Percentiles rank a stretch among this genome's conserved stretches.
phyloP scores from a whole-genome alignment of 352 stramenopile genomes.

The Thalassiosira ordinaria region DNA sequence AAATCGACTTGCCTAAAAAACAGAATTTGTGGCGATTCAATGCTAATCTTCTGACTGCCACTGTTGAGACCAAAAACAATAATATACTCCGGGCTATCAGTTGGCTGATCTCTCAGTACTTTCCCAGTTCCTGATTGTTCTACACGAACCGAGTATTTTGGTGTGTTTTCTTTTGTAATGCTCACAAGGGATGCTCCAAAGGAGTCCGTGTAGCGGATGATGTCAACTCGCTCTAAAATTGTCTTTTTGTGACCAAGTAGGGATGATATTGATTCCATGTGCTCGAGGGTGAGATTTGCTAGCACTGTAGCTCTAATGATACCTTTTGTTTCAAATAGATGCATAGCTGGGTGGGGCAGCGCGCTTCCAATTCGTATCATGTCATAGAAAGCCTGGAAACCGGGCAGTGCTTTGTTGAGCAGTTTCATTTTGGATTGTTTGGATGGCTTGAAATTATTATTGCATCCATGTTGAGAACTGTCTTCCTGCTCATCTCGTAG shows the following conservation, averaged over 20 bases:
- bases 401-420: slow-evolving; percentile 58
- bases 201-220: slow-evolving; percentile 41
- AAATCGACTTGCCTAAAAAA: slow-evolving; percentile 57
- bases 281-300: slow-evolving; percentile 68
- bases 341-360: slow-evolving; percentile 75
- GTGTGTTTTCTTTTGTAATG: slow-evolving; percentile 34
- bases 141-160: slow-evolving; percentile 33
- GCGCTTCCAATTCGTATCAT: slow-evolving; percentile 59
- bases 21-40: slow-evolving; percentile 32
- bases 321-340: slow-evolving; percentile 36
- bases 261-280: slow-evolving; percentile 62
- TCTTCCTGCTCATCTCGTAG: slow-evolving; percentile 23
- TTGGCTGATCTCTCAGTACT: slow-evolving; percentile 63
- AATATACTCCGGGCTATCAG: slow-evolving; percentile 78
- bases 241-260: slow-evolving; percentile 46
- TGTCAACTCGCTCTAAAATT: slow-evolving; percentile 33
- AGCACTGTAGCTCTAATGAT: slow-evolving; percentile 63
- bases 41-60: slow-evolving; percentile 20
- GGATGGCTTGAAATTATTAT: too few relatives aligned
- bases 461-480: slow-evolving; percentile 17
- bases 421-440: slow-evolving; percentile 31
- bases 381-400: slow-evolving; percentile 51
- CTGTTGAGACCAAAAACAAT: slow-evolving; percentile 62
- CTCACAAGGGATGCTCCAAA: slow-evolving; percentile 40
- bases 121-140: slow-evolving; percentile 32